A percentile compares a stretch with the other conserved stretches of the same genome.
Conservation (phyloP, 2,329 filamentous ascomycete species). For the Mycosphaerella sp. region DNA sequence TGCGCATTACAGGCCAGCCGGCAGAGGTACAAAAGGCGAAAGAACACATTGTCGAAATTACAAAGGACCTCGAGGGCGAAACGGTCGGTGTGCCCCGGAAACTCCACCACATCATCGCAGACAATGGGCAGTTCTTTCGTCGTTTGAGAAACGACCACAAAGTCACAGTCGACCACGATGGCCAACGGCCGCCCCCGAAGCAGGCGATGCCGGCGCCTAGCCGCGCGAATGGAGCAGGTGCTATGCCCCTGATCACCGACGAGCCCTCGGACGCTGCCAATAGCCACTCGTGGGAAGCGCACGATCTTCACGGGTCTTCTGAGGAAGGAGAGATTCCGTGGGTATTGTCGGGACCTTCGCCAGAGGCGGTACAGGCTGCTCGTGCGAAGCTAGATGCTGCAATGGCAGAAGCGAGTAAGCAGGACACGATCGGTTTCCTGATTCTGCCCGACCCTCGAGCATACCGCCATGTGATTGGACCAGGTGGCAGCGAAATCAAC, state of each 20-base stretch:
- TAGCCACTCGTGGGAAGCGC: conserved; percentile 75
- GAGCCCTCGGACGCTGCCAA: conserved; percentile 54
- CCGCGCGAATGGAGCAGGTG: conserved; percentile 49
- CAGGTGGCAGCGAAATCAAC: conserved; percentile 86
- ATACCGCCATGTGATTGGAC: conserved; percentile 85
- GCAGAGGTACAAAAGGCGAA: conserved; percentile 78
- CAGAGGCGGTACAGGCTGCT: conserved; percentile 76
- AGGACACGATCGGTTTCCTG: conserved; percentile 73
- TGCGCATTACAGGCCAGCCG: conserved; percentile 77
- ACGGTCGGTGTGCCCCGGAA: conserved; percentile 76
- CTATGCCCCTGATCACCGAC: conserved; percentile 89
- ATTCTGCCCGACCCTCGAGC: conserved; percentile 82
- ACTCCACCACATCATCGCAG: conserved; percentile 76
- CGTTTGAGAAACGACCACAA: conserved; percentile 77
- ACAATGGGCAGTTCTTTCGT: conserved; percentile 91
- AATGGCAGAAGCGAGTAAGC: conserved; percentile 63
- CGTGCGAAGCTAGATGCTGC: conserved; percentile 67
- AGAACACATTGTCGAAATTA: conserved; percentile 68
- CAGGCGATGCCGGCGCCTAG: conserved; percentile 45
- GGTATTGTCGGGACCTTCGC: conserved; percentile 67
- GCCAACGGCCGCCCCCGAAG: conserved; percentile 67
- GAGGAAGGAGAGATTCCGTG: conserved; percentile 66
- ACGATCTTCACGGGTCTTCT: conserved; percentile 66
- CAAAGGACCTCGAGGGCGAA: conserved; percentile 83
- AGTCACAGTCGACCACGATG: conserved; percentile 86